A percentile compares a stretch with the other conserved stretches of the same genome.
phyloP scores from a whole-genome alignment of 352 stramenopile species.

The Globisporangium barbulae region DNA sequence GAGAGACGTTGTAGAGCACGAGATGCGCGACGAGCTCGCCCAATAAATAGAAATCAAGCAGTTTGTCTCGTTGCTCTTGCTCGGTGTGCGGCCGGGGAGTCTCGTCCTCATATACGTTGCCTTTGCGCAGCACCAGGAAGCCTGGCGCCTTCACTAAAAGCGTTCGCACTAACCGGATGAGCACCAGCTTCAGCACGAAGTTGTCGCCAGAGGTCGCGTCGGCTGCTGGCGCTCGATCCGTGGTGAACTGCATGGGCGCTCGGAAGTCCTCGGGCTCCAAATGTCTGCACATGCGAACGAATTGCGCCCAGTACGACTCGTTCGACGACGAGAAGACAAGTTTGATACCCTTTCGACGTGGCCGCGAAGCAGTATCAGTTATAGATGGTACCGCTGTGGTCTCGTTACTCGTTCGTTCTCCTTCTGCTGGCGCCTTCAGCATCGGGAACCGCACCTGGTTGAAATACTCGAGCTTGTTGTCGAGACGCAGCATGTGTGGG shows the following conservation, averaged over 20 bases:
- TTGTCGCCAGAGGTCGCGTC: slow-evolving; percentile 13
- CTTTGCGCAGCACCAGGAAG: slow-evolving; percentile 23
- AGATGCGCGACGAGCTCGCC: slow-evolving; percentile 62
- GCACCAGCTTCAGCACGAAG: slow-evolving; percentile 32
- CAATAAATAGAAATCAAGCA: slow-evolving; percentile 56
- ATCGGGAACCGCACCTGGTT: slow-evolving; percentile 33
- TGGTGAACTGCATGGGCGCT: slow-evolving; percentile 39
- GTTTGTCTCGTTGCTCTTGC: slow-evolving; percentile 16
- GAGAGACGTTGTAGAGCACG: slow-evolving; percentile 40
- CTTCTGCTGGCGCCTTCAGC: slow-evolving; percentile 14
- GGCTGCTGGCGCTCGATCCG: slow-evolving; percentile 15
- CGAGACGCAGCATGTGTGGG: slow-evolving; percentile 51
- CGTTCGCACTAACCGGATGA: slow-evolving; percentile 31
- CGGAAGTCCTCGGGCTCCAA: slow-evolving; percentile 48
- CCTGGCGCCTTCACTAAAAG: slow-evolving; percentile 32
- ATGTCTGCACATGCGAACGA: slow-evolving; percentile 32
- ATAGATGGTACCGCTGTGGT: background rate
- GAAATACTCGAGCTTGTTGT: slow-evolving; percentile 67
- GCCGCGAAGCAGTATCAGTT: background rate
- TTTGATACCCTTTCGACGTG: slow-evolving; percentile 26
- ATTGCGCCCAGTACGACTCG: slow-evolving; percentile 47
- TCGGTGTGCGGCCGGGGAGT: background rate
- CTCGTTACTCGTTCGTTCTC: background rate
- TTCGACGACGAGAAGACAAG: slow-evolving; percentile 32
- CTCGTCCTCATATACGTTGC: background rate